Conservation (phyloP, 2,329 filamentous ascomycete species). For the Botrytis pseudocinerea region DNA sequence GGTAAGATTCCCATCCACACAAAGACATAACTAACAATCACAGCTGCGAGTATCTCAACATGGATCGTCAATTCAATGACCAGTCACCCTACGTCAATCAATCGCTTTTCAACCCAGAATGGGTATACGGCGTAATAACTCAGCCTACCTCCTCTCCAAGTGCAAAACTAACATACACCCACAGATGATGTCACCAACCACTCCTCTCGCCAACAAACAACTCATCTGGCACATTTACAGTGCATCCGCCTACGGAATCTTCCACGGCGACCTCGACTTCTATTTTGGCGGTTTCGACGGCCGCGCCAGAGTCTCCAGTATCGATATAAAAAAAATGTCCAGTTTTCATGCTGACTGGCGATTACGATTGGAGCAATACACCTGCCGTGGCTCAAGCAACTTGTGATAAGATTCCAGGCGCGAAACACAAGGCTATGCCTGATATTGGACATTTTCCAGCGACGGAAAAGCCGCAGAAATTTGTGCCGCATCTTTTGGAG, state of each 20-base stretch:
- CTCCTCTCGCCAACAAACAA: slow-evolving; percentile 40
- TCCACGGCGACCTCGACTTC: slow-evolving; percentile 53
- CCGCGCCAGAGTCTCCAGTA: slow-evolving; percentile 46
- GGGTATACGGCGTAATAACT: slow-evolving; percentile 1
- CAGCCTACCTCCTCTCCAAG: background rate
- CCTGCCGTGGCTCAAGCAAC: slow-evolving; percentile 25
- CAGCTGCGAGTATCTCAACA: slow-evolving; percentile 7
- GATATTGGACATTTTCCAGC: slow-evolving; percentile 15
- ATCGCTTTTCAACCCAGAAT: slow-evolving; percentile 11
- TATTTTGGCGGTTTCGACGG: slow-evolving; percentile 54
- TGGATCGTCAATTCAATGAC: slow-evolving; percentile 11
- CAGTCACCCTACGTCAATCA: slow-evolving; percentile 11
- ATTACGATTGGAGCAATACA: slow-evolving; percentile 31
- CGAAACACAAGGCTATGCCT: background rate
- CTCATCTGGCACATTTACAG: slow-evolving; percentile 53
- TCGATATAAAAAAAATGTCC: slow-evolving; percentile 52
- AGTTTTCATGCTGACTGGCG: slow-evolving; percentile 52
- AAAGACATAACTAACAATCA: background rate
- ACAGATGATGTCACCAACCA: slow-evolving; percentile 12
- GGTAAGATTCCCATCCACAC: slow-evolving; percentile 34
- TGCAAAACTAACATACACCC: background rate
- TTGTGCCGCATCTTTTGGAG: slow-evolving; percentile 2
- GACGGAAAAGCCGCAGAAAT: background rate
- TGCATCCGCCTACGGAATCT: slow-evolving; percentile 52
- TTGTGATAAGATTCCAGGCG: background rate